These are phyloP conservation scores for Cyberlindnera samutprakarnensis DNA, from an alignment of 805 yeast genomes.

Conservation along the genomic window DNA sequence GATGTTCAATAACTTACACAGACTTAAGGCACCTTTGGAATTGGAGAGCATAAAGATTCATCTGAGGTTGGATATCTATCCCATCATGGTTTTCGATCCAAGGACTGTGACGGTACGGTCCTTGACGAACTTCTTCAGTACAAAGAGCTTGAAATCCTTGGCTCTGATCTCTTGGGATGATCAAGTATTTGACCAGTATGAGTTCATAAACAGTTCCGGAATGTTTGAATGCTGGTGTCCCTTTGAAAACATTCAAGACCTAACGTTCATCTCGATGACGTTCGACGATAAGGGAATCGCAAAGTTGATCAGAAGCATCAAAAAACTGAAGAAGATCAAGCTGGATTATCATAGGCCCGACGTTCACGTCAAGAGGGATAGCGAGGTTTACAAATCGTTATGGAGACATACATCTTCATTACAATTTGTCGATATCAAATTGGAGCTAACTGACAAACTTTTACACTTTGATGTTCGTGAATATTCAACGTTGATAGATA, in stretches of 20 bases:
- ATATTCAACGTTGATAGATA: conserved; percentile 8
- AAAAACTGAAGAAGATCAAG: conserved; percentile 28
- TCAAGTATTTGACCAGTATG: conserved; percentile 23
- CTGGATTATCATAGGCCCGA: conserved; percentile 31
- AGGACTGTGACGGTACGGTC: too few relatives aligned
- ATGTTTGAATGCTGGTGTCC: conserved; percentile 30
- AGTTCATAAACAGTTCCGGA: conserved; percentile 16
- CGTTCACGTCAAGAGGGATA: conserved; percentile 25
- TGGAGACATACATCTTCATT: conserved; percentile 26
- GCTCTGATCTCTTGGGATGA: conserved; percentile 39
- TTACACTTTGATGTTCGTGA: conserved; percentile 15
- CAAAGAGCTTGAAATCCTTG: conserved; percentile 26
- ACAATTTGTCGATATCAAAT: conserved; percentile 32
- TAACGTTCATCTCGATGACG: conserved; percentile 33
- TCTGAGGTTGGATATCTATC: conserved; percentile 34
- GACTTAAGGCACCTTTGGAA: conserved; percentile 22
- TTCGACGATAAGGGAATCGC: conserved; percentile 23
- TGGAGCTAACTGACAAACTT: conserved; percentile 14
- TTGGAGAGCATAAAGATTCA: conserved; percentile 31
- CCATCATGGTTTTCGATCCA: conserved; percentile 22
- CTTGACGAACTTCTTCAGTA: conserved; percentile 30
- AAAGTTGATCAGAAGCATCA: conserved; percentile 25
- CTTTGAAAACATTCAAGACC: conserved; percentile 29
- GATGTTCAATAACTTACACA: conserved; percentile 26
- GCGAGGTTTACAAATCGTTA: conserved; percentile 28